These are phyloP conservation scores for Davidsoniella neocaledoniae DNA, from an alignment of 2,329 filamentous ascomycete genomes.

Conservation along the genomic window DNA sequence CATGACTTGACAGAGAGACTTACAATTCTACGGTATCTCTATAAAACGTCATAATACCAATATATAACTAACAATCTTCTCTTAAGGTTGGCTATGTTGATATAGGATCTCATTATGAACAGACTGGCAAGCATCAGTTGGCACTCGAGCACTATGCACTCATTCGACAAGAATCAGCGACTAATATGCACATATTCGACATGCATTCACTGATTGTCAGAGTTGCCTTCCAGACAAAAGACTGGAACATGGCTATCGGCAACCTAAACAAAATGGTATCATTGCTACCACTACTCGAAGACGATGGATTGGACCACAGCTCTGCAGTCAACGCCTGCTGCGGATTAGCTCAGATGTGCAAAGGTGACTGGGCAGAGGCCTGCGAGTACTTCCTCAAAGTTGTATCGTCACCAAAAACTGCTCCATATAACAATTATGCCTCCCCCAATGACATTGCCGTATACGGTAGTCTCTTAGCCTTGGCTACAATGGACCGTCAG, in stretches of 20 bases:
- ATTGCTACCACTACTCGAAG: conserved; percentile 16
- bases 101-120: conserved; percentile 67
- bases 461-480: conserved; percentile 77
- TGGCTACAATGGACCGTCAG: conserved; percentile 72
- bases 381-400: conserved; percentile 9
- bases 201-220: conserved; percentile 65
- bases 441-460: conserved; percentile 79
- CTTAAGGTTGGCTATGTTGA: conserved; percentile 85
- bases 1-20: neutral
- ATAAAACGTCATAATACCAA: neutral
- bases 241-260: conserved; percentile 55
- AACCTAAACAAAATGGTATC: conserved; percentile 45
- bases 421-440: conserved; percentile 51
- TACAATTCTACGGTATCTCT: neutral
- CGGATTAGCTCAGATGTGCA: conserved; percentile 43
- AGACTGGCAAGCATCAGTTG: conserved; percentile 53
- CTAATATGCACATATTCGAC: conserved; percentile 65
- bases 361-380: conserved; percentile 29
- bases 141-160: conserved; percentile 65
- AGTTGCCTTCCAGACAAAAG: conserved; percentile 56
- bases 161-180: conserved; percentile 84
- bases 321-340: conserved; percentile 13
- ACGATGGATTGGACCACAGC: conserved; percentile 19
- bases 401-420: conserved; percentile 45
- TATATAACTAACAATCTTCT: neutral